These are phyloP conservation scores for Zhuliangozyma blackwelliae DNA, from an alignment of 1,139 yeast species.

Conservation along the genomic window DNA sequence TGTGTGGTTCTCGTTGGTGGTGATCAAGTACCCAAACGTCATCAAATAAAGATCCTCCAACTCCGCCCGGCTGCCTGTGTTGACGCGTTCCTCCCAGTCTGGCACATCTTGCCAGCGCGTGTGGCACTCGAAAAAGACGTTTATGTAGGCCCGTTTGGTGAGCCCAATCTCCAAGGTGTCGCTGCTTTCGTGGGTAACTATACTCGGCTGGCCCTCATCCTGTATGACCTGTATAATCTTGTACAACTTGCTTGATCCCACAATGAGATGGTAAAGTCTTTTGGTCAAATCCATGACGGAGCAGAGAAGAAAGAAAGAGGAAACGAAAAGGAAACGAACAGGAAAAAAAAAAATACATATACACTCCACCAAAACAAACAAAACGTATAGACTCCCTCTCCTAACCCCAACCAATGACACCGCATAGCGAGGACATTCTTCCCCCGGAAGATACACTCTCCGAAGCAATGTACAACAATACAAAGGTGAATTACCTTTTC, in stretches of 20 bases:
- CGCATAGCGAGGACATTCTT: slow-evolving; percentile 18
- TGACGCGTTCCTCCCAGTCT: background rate
- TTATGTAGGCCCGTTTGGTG: slow-evolving; percentile 25
- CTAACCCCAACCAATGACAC: no score
- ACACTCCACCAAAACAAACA: no score
- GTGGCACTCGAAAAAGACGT: slow-evolving; percentile 33
- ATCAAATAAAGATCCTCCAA: slow-evolving; percentile 15
- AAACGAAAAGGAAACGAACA: no score
- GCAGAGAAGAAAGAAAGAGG: no score
- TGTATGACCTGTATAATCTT: slow-evolving; percentile 24
- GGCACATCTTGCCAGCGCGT: slow-evolving; percentile 22
- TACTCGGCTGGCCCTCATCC: slow-evolving; percentile 7
- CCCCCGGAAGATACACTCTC: slow-evolving; percentile 29
- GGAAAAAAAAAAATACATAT: no score
- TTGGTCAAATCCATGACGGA: slow-evolving; percentile 8
- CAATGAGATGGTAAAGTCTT: slow-evolving; percentile 12
- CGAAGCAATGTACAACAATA: slow-evolving; percentile 29
- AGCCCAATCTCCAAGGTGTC: slow-evolving; percentile 32
- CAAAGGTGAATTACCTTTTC: slow-evolving; percentile 23
- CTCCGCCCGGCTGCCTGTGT: background rate
- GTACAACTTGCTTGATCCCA: slow-evolving; percentile 8
- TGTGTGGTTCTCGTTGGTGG: slow-evolving; percentile 42
- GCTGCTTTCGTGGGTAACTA: slow-evolving; percentile 12
- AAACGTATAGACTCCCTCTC: no score
- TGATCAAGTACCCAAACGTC: slow-evolving; percentile 33